Percentiles rank a stretch among this genome's conserved stretches.
These are phyloP conservation scores for Cystofilobasidium bisporidii DNA, from an alignment of 768 basidiomycete species.

Conservation along the genomic window DNA sequence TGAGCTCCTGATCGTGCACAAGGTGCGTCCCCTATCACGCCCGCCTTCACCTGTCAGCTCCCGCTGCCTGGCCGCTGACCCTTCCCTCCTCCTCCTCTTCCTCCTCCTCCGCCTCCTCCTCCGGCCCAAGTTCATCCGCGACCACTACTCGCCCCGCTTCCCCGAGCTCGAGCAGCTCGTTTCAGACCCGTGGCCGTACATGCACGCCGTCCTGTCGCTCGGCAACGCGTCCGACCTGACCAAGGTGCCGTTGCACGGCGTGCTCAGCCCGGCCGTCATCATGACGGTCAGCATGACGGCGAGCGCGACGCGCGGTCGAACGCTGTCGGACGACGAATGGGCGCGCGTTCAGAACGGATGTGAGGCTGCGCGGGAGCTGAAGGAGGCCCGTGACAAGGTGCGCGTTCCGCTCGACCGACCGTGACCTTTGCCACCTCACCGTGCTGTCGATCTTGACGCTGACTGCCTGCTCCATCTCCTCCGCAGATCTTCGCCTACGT, in stretches of 20 bases:
- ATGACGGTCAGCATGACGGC: slow-evolving; percentile 96
- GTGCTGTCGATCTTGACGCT: background rate
- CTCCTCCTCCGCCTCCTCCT: slow-evolving; percentile 1
- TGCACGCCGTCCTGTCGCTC: slow-evolving; percentile 75
- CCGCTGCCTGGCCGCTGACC: slow-evolving; percentile 17
- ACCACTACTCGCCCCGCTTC: slow-evolving; percentile 90
- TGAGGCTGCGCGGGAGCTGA: slow-evolving; percentile 75
- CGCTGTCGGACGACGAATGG: slow-evolving; percentile 64
- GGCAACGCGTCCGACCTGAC: slow-evolving; percentile 83
- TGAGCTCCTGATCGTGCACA: slow-evolving; percentile 92
- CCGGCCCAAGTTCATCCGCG: slow-evolving; percentile 72
- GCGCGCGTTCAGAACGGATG: slow-evolving; percentile 71
- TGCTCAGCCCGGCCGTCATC: slow-evolving; percentile 78
- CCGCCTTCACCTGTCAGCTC: background rate
- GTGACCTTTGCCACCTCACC: background rate
- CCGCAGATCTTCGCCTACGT: slow-evolving; percentile 93
- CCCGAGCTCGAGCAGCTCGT: slow-evolving; percentile 95
- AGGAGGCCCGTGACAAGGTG: slow-evolving; percentile 82
- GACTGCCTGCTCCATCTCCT: background rate
- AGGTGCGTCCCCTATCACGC: slow-evolving; percentile 46
- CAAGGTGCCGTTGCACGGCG: slow-evolving; percentile 66
- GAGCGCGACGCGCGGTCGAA: slow-evolving; percentile 73
- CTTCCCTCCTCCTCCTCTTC: slow-evolving; percentile 25
- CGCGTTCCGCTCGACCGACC: too few relatives aligned
- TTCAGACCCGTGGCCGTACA: slow-evolving; percentile 81